Base-by-base conservation (phyloP, 1,139 yeast species). In the Scheffersomyces segobiensis region DNA sequence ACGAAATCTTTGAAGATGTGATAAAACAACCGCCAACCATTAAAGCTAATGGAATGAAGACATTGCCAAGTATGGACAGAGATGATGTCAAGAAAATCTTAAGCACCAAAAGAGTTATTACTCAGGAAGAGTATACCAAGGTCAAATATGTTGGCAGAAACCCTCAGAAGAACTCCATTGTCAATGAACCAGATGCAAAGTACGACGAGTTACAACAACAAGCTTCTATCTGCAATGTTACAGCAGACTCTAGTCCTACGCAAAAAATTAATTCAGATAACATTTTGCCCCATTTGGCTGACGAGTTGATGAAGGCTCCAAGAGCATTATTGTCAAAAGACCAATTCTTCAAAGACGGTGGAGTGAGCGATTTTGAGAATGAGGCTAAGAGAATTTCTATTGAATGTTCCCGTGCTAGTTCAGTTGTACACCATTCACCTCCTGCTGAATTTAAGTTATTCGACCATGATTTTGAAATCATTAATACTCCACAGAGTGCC, bases 11-110 rank as follows among this genome's bases (percentile, higher is more conserved):
- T 63, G 77, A 73, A 47, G 83, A 79, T 59, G 65, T 71, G n/a
- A 60, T 68, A 3, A 61, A 60, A 24, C 58, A 59, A 53, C 67
- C 73, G 8, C 79, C 82, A 17, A 80, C 84, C 6, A 80, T 80
- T 48, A 70, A 70, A 61, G 66, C 79, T 22, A 68, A 71, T 52
- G 82, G 83, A 8, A 75, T 78, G 81, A 76, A 74, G 59, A 78
- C 84, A 0, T 73, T 75, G 56, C 84, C 82, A 57, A 80, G 84
- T 58, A 77, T 79, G 78, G 86, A 83, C 59, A 75, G 80, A 10
- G 80, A 81, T 53, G 85, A 82, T 61, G 78, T 82, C 3, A 74
- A 77, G 60, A 71, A 76, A 58, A 76, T 81, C 14, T 71, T 76
- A 62, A 77, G 74, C 56, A 72, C 83, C 48, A 80, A 78, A 56